Evolutionary conservation across 768 basidiomycete genomes (phyloP).

Genomic region (Astraeus odoratus): DNA sequence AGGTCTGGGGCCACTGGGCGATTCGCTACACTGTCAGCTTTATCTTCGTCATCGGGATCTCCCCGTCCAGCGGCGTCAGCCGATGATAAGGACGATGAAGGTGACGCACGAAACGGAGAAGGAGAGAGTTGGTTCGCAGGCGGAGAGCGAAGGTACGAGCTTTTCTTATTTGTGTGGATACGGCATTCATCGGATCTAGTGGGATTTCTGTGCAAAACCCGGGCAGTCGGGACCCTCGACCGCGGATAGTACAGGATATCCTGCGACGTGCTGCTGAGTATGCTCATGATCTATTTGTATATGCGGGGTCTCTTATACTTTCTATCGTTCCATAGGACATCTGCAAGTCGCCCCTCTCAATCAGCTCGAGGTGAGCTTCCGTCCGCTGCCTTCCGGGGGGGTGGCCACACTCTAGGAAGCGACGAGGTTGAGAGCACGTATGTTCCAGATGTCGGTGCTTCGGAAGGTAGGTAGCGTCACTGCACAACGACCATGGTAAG

Average conservation of each 20-base stretch:
- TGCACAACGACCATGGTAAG: neutral
- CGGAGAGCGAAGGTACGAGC: constrained; percentile 78
- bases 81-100: constrained; percentile 42
- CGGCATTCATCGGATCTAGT: constrained; percentile 32
- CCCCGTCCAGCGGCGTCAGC: constrained; percentile 13
- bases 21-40: constrained; percentile 31
- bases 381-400: constrained; percentile 49
- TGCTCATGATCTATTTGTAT: constrained; percentile 20
- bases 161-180: neutral
- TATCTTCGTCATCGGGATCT: constrained; percentile 17
- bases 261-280: constrained; percentile 78
- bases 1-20: constrained; percentile 5
- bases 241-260: constrained; percentile 60
- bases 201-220: constrained; percentile 90
- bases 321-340: constrained; percentile 8
- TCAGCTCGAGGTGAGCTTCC: constrained; percentile 9
- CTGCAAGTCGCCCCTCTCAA: constrained; percentile 13
- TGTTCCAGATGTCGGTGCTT: constrained; percentile 65
- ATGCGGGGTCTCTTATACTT: neutral
- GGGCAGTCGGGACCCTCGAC: constrained; percentile 41
- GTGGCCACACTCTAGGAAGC: constrained; percentile 81
- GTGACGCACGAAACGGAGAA: constrained; percentile 41
- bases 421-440: constrained; percentile 79
- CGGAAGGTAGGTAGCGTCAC: constrained; percentile 12
- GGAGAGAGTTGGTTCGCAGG: constrained; percentile 83